These are phyloP conservation scores for Kodamaea kakaduensis DNA, from an alignment of 805 yeast genomes.

Conservation along the genomic window DNA sequence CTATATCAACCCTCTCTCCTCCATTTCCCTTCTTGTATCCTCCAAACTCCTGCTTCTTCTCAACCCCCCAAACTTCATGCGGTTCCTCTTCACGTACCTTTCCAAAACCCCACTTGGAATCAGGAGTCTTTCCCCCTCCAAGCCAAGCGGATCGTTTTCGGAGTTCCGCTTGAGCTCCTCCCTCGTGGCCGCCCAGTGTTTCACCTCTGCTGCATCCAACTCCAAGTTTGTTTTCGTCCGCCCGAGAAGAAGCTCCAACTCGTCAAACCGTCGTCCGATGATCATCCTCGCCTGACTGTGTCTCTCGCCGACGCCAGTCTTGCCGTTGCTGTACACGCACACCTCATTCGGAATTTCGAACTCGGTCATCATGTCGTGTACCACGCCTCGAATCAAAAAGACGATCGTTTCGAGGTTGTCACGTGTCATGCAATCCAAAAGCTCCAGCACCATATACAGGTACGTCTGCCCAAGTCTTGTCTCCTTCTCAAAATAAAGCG, in stretches of 20 bases:
- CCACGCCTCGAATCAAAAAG: slow-evolving; percentile 10
- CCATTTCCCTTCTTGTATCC: slow-evolving; percentile 4
- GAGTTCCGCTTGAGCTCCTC: not conserved
- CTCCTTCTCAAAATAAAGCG: not conserved
- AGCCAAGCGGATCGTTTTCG: slow-evolving; percentile 1
- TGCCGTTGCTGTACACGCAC: slow-evolving; percentile 5
- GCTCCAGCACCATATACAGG: slow-evolving; percentile 7
- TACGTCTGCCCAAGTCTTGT: slow-evolving; percentile 6
- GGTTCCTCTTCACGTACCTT: slow-evolving; percentile 7
- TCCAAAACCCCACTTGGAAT: slow-evolving; percentile 5
- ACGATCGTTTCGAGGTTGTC: slow-evolving; percentile 1
- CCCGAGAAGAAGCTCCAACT: slow-evolving; percentile 4
- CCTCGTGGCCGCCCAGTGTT: slow-evolving; percentile 4
- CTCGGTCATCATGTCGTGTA: slow-evolving; percentile 10
- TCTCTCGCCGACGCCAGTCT: slow-evolving; percentile 6
- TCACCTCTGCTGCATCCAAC: slow-evolving; percentile 2
- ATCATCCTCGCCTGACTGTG: slow-evolving; percentile 5
- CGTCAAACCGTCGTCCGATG: slow-evolving; percentile 5
- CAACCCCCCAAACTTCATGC: slow-evolving; percentile 6
- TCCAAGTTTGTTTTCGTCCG: slow-evolving; percentile 2
- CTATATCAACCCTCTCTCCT: slow-evolving; percentile 4
- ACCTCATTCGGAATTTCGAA: slow-evolving; percentile 10
- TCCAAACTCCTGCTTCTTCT: not conserved
- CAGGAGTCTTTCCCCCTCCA: slow-evolving; percentile 1
- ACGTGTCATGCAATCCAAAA: slow-evolving; percentile 5